phyloP scores from a whole-genome alignment of 148 eudicot species.

The Amaranthus hypochondriacus region DNA sequence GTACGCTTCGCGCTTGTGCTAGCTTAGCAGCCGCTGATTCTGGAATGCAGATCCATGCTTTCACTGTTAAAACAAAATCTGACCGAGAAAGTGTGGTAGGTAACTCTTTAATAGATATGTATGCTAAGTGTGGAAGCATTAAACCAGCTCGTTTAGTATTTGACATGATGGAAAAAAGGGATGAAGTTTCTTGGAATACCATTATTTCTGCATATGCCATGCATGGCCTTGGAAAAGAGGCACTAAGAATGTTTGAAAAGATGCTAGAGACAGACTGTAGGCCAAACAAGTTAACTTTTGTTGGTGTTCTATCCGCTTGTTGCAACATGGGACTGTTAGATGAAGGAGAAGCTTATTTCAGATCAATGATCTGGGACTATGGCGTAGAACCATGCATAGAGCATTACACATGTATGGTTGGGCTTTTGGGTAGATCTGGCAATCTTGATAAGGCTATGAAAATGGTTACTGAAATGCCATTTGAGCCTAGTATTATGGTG shows the following conservation, averaged over 20 bases:
- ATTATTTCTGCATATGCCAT: conserved; percentile 72
- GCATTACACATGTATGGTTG: conserved; percentile 91
- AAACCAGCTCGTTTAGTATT: conserved; percentile 67
- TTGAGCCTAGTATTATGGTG: conserved; percentile 74
- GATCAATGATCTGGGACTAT: conserved; percentile 50
- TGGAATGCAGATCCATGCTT: conserved; percentile 72
- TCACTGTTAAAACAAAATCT: conserved; percentile 55
- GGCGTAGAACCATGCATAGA: conserved; percentile 73
- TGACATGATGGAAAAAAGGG: conserved; percentile 50
- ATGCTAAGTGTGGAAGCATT: conserved; percentile 84
- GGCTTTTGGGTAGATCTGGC: conserved; percentile 72
- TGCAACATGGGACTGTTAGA: conserved; percentile 70
- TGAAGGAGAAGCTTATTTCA: conserved; percentile 56
- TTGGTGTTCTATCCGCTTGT: conserved; percentile 84
- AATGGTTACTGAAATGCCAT: conserved; percentile 63
- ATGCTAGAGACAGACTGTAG: conserved; percentile 45
- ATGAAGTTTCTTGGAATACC: conserved; percentile 80
- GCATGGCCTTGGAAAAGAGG: conserved; percentile 81
- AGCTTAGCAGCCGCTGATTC: conserved; percentile 55
- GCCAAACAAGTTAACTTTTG: conserved; percentile 65
- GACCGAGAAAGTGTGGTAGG: conserved; percentile 53
- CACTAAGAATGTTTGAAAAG: conserved; percentile 45
- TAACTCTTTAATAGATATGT: conserved; percentile 79
- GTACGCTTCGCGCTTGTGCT: conserved; percentile 76
- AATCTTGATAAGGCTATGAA: conserved; percentile 68